phyloP scores from a whole-genome alignment of 164 flowering plant species.

The Chloranthus sessilifolius region DNA sequence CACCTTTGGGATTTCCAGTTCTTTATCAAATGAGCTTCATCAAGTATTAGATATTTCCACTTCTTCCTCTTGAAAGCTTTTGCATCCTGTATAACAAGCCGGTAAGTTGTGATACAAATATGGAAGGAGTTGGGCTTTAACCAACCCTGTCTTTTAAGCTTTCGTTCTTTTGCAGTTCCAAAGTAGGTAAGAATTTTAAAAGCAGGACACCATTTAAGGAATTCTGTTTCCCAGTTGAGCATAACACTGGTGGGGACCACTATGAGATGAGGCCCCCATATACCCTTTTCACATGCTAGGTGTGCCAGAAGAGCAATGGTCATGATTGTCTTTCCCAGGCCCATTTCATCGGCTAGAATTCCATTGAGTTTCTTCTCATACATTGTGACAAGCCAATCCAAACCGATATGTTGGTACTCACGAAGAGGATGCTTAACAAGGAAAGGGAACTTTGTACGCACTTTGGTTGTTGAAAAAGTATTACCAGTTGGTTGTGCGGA shows the following conservation, averaged over 20 bases:
- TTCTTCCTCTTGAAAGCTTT: conserved; percentile 96
- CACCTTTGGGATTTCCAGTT: conserved; percentile 99
- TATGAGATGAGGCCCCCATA: conserved; percentile 99
- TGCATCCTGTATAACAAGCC: conserved; percentile 94
- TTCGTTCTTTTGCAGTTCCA: conserved; percentile 98
- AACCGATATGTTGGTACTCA: conserved; percentile 97
- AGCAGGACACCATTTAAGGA: conserved; percentile 99
- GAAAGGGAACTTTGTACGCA: conserved; percentile 92
- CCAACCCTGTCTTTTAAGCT: conserved; percentile 96
- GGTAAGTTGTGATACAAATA: conserved; percentile 93
- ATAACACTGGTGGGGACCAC: conserved; percentile 99
- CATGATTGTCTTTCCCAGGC: conserved; percentile 98
- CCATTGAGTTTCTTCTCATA: conserved; percentile 97
- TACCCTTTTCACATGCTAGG: conserved; percentile 97
- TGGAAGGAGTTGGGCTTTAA: conserved; percentile 92
- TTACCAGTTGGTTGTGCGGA: conserved; percentile 99
- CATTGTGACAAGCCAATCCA: conserved; percentile 99
- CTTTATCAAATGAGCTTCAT: conserved; percentile 98
- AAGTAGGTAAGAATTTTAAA: conserved; percentile 95
- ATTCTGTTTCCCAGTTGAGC: conserved; percentile 99
- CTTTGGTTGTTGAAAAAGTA: conserved; percentile 93
- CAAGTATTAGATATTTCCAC: conserved; percentile 96
- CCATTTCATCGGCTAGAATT: conserved; percentile 99
- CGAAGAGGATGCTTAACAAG: conserved; percentile 89
- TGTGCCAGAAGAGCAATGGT: conserved; percentile 96